Percentiles rank a stretch among this genome's conserved stretches.
Conservation (phyloP, 2,329 filamentous ascomycete genomes). For the Metarhizium brunneum region DNA sequence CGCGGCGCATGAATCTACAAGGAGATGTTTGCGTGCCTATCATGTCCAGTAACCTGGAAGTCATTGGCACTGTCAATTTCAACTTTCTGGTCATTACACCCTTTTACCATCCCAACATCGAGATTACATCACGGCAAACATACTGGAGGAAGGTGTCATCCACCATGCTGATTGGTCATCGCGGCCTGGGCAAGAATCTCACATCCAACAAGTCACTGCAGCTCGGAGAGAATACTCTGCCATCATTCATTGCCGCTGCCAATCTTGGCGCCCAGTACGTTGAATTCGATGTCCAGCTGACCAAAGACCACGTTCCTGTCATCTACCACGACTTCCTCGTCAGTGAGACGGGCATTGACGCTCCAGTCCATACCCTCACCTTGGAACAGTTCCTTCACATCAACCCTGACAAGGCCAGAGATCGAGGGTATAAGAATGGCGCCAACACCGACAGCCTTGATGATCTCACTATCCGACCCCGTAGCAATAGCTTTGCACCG, state of each 20-base stretch:
- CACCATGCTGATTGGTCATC: constrained; percentile 69
- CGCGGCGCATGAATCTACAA: constrained; percentile 82
- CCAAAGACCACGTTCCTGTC: constrained; percentile 96
- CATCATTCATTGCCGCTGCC: constrained; percentile 91
- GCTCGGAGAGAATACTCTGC: constrained; percentile 90
- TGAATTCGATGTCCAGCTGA: constrained; percentile 85
- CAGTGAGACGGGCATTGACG: constrained; percentile 94
- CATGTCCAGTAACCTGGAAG: constrained; percentile 71
- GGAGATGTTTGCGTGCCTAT: constrained; percentile 91
- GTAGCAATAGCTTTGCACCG: constrained; percentile 28
- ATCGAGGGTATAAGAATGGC: neutral
- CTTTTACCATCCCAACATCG: constrained; percentile 90
- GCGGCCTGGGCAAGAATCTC: constrained; percentile 83
- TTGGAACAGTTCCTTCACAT: constrained; percentile 93
- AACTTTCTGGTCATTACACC: constrained; percentile 94
- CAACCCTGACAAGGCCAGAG: constrained; percentile 44
- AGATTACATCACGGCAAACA: constrained; percentile 78
- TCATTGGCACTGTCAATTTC: constrained; percentile 93
- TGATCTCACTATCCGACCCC: constrained; percentile 4
- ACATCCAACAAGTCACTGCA: constrained; percentile 78
- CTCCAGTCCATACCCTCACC: constrained; percentile 89
- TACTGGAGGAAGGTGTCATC: constrained; percentile 93
- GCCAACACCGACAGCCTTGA: neutral
- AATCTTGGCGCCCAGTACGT: constrained; percentile 77
- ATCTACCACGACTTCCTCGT: constrained; percentile 99